Percentiles rank a stretch among this genome's conserved stretches.
Conservation (phyloP, 2,329 filamentous ascomycete species). For the Apiospora pterosperma region DNA sequence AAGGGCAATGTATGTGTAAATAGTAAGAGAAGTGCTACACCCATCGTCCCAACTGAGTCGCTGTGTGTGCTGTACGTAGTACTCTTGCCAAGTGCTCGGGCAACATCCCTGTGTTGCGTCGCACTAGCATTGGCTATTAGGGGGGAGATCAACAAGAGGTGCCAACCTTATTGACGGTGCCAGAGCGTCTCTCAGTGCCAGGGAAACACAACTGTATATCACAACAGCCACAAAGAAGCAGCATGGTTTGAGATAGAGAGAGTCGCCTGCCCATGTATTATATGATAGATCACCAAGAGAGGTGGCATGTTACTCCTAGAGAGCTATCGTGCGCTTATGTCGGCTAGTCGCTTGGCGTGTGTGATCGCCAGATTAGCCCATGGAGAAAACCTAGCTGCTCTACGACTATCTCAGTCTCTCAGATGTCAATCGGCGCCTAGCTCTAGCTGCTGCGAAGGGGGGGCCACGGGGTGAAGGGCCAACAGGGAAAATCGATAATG, state of each 20-base stretch:
- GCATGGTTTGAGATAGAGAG: not conserved
- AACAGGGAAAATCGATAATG: not conserved
- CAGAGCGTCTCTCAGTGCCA: not conserved
- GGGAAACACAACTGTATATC: not conserved
- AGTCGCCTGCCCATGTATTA: not conserved
- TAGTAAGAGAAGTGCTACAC: not conserved
- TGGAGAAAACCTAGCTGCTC: not conserved
- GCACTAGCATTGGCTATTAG: not conserved
- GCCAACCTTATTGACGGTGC: not conserved
- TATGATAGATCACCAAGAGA: not conserved
- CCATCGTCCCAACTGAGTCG: not conserved
- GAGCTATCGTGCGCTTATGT: not conserved
- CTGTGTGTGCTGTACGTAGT: not conserved
- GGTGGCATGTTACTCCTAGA: not conserved
- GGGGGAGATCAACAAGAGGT: not conserved
- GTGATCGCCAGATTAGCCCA: not conserved
- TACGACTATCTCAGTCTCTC: too few species aligned
- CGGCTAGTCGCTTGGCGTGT: not conserved
- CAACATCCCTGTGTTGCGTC: not conserved
- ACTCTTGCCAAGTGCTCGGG: not conserved
- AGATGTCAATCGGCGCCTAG: not conserved
- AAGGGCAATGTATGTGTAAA: not conserved
- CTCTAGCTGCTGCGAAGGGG: not conserved
- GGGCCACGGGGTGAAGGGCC: not conserved
- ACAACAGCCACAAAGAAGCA: not conserved